These are phyloP conservation scores for Clausena lansium DNA, from an alignment of 345 rosid species.

Conservation along the genomic window DNA sequence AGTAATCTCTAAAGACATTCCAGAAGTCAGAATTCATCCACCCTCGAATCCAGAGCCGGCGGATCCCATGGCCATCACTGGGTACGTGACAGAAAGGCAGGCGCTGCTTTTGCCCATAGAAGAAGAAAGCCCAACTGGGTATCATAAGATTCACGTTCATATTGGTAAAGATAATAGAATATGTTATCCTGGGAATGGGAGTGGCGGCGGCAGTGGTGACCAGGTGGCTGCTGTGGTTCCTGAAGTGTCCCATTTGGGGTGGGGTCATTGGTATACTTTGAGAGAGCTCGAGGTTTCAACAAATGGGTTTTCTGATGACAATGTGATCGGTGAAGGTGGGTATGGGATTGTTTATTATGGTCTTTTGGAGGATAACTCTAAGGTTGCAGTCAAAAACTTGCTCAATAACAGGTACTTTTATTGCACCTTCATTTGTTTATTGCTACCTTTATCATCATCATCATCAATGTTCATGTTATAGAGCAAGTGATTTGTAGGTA, in stretches of 20 bases:
- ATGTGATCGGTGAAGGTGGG: conserved; percentile 92
- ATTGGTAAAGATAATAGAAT: conserved; percentile 56
- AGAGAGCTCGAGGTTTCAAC: conserved; percentile 84
- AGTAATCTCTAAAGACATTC: conserved; percentile 71
- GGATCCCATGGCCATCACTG: conserved; percentile 24
- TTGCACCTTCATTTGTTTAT: not conserved
- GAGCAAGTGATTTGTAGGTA: not conserved
- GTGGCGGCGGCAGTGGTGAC: conserved; percentile 31
- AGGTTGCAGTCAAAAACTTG: conserved; percentile 84
- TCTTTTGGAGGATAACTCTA: conserved; percentile 55
- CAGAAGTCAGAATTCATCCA: conserved; percentile 45
- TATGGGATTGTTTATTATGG: conserved; percentile 94
- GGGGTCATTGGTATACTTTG: conserved; percentile 63
- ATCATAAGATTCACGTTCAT: conserved; percentile 50
- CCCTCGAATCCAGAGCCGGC: conserved; percentile 31
- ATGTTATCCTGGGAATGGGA: conserved; percentile 42
- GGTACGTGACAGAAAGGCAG: conserved; percentile 29
- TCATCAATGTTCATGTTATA: not conserved
- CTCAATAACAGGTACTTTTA: conserved; percentile 74
- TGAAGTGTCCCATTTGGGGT: conserved; percentile 58
- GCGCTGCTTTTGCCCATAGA: conserved; percentile 37
- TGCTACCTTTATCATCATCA: not conserved
- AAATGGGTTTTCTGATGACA: conserved; percentile 66
- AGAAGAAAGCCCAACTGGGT: conserved; percentile 43
- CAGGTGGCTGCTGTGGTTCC: conserved; percentile 41